Conservation (phyloP, 2,329 filamentous ascomycete genomes). For the Paecilomyces niveus region DNA sequence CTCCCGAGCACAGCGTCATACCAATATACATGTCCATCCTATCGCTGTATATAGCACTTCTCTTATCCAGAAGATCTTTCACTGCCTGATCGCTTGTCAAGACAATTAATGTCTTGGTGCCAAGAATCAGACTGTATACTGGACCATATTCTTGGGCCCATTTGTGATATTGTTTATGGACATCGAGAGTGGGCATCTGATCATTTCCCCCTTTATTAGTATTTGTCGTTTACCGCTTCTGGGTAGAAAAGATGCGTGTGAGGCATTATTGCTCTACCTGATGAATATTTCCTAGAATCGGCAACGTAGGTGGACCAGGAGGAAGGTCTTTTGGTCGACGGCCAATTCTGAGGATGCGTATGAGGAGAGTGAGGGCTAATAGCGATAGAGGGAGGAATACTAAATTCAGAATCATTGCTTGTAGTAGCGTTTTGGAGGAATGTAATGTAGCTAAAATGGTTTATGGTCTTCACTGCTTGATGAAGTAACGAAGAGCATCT, state of each 20-base stretch:
- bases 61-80: constrained; percentile 47
- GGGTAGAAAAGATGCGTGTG: background rate
- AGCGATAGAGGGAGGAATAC: background rate
- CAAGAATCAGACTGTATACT: constrained; percentile 46
- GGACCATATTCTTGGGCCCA: constrained; percentile 49
- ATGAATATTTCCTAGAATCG: constrained; percentile 47
- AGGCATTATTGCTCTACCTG: constrained; percentile 8
- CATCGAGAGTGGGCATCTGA: constrained; percentile 36
- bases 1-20: constrained; percentile 23
- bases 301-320: constrained; percentile 46
- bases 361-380: background rate
- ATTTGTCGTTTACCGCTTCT: background rate
- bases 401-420: background rate
- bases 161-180: constrained; percentile 43
- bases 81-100: constrained; percentile 40
- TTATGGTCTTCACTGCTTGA: no score
- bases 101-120: constrained; percentile 42
- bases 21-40: constrained; percentile 42
- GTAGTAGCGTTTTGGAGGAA: no score
- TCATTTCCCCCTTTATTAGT: background rate
- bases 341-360: background rate
- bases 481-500: no score
- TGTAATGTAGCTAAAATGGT: no score
- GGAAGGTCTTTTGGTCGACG: constrained; percentile 23
- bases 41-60: constrained; percentile 44